Percentiles rank a stretch among this genome's conserved stretches.
Conservation (phyloP, 2,329 filamentous ascomycete species). For the Albophoma yamanashiensis region DNA sequence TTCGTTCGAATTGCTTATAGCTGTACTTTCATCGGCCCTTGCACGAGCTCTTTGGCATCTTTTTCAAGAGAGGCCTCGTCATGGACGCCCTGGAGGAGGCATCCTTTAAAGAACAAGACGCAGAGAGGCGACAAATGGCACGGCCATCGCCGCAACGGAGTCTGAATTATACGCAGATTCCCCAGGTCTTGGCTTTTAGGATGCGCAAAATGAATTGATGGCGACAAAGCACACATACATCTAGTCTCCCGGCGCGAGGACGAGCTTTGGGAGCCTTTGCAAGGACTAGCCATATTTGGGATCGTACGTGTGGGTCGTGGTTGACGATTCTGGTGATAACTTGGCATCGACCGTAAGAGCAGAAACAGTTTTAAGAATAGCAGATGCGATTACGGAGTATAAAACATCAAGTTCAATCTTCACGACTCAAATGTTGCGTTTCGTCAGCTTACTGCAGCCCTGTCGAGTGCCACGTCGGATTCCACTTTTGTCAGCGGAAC, state of each 20-base stretch:
- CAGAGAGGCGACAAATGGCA: constrained; percentile 8
- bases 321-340: too few species aligned
- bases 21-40: constrained; percentile 33
- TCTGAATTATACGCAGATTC: constrained; percentile 30
- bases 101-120: constrained; percentile 27
- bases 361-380: too few species aligned
- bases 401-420: too few species aligned
- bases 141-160: constrained; percentile 20
- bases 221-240: too few species aligned
- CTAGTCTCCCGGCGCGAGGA: too few species aligned
- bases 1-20: constrained; percentile 7
- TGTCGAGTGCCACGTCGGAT: too few species aligned
- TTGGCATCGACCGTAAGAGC: too few species aligned
- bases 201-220: constrained; percentile 1
- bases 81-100: constrained; percentile 37
- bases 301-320: not conserved
- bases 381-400: too few species aligned
- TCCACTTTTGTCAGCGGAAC: not conserved
- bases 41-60: constrained; percentile 29
- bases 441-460: not conserved
- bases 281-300: not conserved
- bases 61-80: constrained; percentile 29
- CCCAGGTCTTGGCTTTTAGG: constrained; percentile 15
- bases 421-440: not conserved
- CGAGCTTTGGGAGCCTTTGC: not conserved